Percentiles rank a stretch among this genome's conserved stretches.
Evolutionary conservation across 345 rosid genomes (phyloP).

Genomic region (Arabis hirsuta): DNA sequence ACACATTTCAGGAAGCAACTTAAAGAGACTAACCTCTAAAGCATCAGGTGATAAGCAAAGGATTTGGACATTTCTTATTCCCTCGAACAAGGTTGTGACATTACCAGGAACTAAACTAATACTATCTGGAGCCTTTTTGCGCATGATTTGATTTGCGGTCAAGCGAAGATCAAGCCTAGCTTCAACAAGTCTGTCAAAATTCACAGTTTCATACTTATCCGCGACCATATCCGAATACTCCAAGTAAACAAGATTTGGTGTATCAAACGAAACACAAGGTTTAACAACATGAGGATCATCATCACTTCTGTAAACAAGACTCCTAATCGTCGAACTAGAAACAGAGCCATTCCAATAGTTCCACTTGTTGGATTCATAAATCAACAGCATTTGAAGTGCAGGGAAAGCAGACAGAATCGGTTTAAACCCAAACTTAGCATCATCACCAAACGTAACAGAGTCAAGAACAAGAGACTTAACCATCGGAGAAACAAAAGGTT

Average conservation of each 20-base stretch:
- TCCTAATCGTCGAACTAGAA: neutral
- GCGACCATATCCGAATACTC: constrained; percentile 38
- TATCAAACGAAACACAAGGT: constrained; percentile 35
- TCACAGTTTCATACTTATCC: constrained; percentile 12
- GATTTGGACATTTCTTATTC: constrained; percentile 25
- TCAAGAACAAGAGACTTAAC: constrained; percentile 31
- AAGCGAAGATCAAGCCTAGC: constrained; percentile 36
- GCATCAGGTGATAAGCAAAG: constrained; percentile 44
- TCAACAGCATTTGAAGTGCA: constrained; percentile 18
- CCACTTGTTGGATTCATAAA: constrained; percentile 20
- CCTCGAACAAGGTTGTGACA: constrained; percentile 26
- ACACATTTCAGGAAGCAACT: neutral
- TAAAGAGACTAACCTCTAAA: constrained; percentile 28
- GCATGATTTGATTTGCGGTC: constrained; percentile 27
- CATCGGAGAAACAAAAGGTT: constrained; percentile 1
- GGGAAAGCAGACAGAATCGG: constrained; percentile 21
- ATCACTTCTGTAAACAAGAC: neutral
- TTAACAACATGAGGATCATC: constrained; percentile 22
- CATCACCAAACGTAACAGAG: neutral
- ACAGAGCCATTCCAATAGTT: constrained; percentile 30
- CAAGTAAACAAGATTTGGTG: constrained; percentile 32
- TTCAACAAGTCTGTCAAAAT: constrained; percentile 31
- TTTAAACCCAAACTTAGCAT: neutral
- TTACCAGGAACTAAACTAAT: constrained; percentile 31
- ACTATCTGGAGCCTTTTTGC: neutral